These are phyloP conservation scores for Colletotrichum tropicale DNA, from an alignment of 2,329 filamentous ascomycete genomes.

Conservation along the genomic window DNA sequence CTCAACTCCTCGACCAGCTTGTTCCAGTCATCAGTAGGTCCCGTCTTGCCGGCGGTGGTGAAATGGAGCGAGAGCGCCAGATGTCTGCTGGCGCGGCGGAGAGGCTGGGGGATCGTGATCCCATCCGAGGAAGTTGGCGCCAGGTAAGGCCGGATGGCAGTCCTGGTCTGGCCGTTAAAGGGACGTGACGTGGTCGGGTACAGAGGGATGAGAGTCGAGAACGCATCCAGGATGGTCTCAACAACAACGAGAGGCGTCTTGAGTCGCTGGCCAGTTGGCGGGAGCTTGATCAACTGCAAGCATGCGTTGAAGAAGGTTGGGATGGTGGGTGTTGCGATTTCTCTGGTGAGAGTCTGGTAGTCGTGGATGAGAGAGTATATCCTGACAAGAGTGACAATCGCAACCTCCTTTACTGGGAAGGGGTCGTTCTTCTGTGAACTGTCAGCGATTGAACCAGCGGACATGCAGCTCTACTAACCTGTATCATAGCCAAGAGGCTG, in stretches of 20 bases:
- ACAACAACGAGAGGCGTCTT: constrained; percentile 55
- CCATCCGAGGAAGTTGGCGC: constrained; percentile 65
- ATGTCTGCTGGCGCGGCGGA: constrained; percentile 64
- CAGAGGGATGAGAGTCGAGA: constrained; percentile 74
- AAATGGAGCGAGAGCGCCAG: constrained; percentile 76
- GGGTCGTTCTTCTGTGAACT: constrained; percentile 74
- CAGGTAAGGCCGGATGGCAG: constrained; percentile 63
- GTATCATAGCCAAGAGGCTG: constrained; percentile 75
- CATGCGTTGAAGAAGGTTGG: constrained; percentile 76
- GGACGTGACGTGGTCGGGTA: constrained; percentile 86
- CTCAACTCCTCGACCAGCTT: constrained; percentile 68
- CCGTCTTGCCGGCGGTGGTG: constrained; percentile 83
- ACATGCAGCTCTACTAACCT: constrained; percentile 49
- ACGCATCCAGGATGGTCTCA: constrained; percentile 73
- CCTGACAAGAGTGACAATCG: constrained; percentile 77
- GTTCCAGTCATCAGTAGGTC: constrained; percentile 78
- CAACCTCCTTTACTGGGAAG: constrained; percentile 74
- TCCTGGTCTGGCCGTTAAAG: constrained; percentile 70
- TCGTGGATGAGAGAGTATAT: constrained; percentile 85
- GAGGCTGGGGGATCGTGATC: constrained; percentile 50
- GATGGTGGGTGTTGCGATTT: constrained; percentile 85
- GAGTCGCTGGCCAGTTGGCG: constrained; percentile 39
- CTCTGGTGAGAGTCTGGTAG: constrained; percentile 82
- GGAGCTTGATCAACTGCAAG: constrained; percentile 65
- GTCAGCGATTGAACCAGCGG: constrained; percentile 22